A percentile compares a stretch with the other conserved stretches of the same genome.
These are phyloP conservation scores for Polygonum maritimum DNA, from an alignment of 148 eudicot species.

Conservation along the genomic window DNA sequence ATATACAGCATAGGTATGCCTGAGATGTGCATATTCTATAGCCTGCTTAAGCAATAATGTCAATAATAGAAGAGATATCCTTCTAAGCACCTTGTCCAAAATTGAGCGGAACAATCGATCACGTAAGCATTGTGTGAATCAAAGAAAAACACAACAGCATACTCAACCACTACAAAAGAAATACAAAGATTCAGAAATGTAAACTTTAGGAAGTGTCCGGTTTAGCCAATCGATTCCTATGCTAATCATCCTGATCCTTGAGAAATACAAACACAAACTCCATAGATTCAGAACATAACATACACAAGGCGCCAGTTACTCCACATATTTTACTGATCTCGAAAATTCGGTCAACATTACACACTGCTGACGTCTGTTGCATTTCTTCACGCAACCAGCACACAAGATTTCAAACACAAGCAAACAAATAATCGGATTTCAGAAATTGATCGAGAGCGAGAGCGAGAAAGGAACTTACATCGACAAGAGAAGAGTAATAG, in stretches of 20 bases:
- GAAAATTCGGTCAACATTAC: neutral
- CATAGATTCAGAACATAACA: neutral
- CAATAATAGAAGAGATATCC: neutral
- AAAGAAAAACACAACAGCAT: neutral
- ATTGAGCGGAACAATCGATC: neutral
- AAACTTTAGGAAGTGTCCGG: neutral
- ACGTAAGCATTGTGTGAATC: neutral
- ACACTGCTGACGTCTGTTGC: neutral
- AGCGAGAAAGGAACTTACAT: slow-evolving; percentile 31
- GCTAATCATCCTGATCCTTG: neutral
- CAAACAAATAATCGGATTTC: neutral
- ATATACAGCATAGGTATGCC: neutral
- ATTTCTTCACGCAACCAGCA: slow-evolving; percentile 1
- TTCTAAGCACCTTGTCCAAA: neutral
- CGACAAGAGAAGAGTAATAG: slow-evolving; percentile 50
- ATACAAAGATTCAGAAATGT: neutral
- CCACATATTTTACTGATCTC: neutral
- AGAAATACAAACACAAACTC: neutral
- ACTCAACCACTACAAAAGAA: neutral
- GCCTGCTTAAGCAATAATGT: neutral
- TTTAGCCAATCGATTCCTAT: neutral
- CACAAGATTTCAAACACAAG: neutral
- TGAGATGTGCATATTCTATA: neutral
- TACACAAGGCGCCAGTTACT: neutral
- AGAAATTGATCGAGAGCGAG: neutral